Evolutionary conservation across 2,329 filamentous ascomycete genomes (phyloP).

Genomic region (Fusarium sublunatum): DNA sequence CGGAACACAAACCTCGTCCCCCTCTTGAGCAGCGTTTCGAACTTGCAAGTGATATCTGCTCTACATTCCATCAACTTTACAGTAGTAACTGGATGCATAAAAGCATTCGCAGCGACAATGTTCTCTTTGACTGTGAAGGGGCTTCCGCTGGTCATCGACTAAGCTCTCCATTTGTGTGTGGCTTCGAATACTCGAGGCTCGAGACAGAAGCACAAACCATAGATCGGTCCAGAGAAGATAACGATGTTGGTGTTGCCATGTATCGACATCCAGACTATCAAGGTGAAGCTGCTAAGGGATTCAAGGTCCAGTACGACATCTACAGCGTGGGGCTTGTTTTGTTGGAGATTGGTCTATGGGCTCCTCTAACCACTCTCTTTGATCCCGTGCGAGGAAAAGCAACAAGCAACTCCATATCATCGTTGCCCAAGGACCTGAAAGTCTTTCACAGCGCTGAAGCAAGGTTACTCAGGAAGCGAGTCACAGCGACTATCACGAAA

Average conservation of each 20-base stretch:
- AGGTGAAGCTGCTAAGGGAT: constrained; percentile 2
- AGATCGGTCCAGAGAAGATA: background rate
- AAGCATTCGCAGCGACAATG: constrained; percentile 2
- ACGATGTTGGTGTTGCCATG: background rate
- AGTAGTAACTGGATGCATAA: constrained; percentile 15
- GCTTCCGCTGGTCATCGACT: background rate
- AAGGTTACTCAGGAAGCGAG: background rate
- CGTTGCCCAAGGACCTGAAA: background rate
- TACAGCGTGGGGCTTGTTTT: constrained; percentile 9
- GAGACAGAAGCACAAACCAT: constrained; percentile 8
- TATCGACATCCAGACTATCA: constrained; percentile 6
- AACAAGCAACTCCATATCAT: background rate
- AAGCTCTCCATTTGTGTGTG: background rate
- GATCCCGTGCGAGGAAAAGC: background rate
- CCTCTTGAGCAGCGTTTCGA: constrained; percentile 3
- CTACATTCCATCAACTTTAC: background rate
- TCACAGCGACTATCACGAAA: background rate
- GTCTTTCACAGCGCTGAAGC: constrained; percentile 3
- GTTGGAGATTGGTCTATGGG: constrained; percentile 7
- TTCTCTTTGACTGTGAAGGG: background rate
- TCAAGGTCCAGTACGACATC: constrained; percentile 6
- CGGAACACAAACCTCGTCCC: background rate
- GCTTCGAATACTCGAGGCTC: constrained; percentile 3
- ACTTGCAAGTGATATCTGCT: background rate
- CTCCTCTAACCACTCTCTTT: constrained; percentile 7